These are phyloP conservation scores for Agroathelia rolfsii DNA, from an alignment of 1,284 basidiomycete species.

Conservation along the genomic window DNA sequence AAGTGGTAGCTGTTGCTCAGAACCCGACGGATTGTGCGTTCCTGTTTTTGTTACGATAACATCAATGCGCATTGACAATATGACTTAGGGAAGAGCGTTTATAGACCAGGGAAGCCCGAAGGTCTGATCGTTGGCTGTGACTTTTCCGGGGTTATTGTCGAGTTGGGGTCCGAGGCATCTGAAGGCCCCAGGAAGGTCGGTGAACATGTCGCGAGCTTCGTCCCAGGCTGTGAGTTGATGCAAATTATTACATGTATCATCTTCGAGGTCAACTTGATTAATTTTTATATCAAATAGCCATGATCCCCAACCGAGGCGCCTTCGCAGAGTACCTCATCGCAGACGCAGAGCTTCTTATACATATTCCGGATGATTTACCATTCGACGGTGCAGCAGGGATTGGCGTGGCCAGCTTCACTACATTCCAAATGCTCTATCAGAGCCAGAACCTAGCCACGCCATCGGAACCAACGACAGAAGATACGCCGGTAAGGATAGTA, in stretches of 20 bases:
- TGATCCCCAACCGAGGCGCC: too few relatives aligned
- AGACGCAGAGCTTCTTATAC: conserved; percentile 16
- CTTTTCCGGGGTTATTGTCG: conserved; percentile 20
- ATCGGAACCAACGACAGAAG: conserved; percentile 9
- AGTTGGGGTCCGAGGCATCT: conserved; percentile 19
- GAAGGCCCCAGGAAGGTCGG: conserved; percentile 17
- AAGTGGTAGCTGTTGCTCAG: too few relatives aligned
- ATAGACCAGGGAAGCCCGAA: too few relatives aligned
- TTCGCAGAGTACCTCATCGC: conserved; percentile 24
- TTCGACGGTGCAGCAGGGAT: conserved; percentile 24
- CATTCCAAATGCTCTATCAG: too few relatives aligned
- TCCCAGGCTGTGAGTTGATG: conserved; percentile 18
- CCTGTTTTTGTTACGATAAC: too few relatives aligned
- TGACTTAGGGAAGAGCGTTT: too few relatives aligned
- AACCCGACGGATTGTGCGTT: too few relatives aligned
- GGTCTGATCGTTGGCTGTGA: conserved; percentile 15
- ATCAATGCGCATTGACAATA: too few relatives aligned
- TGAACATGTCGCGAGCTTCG: conserved; percentile 20
- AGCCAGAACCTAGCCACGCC: conserved; percentile 17
- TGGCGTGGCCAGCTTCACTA: conserved; percentile 22
- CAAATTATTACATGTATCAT: conserved; percentile 3
- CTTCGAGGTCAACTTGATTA: too few relatives aligned
- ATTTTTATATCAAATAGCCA: too few relatives aligned
- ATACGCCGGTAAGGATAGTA: too few relatives aligned
- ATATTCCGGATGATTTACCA: conserved; percentile 19